Evolutionary conservation across 1,284 basidiomycete genomes (phyloP).

Genomic region (Earliella scabrosa): DNA sequence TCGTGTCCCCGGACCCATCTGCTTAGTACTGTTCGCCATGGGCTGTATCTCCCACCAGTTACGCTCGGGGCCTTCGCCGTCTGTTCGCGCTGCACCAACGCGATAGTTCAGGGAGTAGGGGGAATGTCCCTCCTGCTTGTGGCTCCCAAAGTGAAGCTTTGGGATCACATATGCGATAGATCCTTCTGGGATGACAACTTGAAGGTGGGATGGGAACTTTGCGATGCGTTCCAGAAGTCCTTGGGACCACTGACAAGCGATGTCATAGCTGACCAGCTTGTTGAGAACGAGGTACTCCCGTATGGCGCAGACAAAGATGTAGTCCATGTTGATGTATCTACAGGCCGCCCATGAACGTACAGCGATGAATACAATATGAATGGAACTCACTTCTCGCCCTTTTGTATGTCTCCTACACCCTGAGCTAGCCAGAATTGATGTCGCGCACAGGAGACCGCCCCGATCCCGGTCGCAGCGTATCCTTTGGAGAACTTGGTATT

Average conservation of each 20-base stretch:
- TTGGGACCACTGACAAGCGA: constrained; percentile 28
- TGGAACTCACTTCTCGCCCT: constrained; percentile 21
- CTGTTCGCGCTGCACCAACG: constrained; percentile 19
- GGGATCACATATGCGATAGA: constrained; percentile 20
- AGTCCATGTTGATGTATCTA: constrained; percentile 33
- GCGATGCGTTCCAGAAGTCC: constrained; percentile 12
- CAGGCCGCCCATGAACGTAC: background rate
- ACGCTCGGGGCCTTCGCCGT: constrained; percentile 36
- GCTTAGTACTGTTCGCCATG: constrained; percentile 24
- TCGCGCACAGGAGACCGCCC: constrained; percentile 22
- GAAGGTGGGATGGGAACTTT: constrained; percentile 4
- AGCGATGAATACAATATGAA: too few relatives aligned
- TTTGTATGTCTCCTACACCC: constrained; percentile 17
- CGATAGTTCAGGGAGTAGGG: constrained; percentile 26
- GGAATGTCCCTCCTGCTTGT: constrained; percentile 17
- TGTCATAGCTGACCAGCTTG: constrained; percentile 25
- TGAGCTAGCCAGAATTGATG: constrained; percentile 23
- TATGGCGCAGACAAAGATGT: constrained; percentile 21
- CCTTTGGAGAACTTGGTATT: constrained; percentile 24
- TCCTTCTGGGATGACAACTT: background rate
- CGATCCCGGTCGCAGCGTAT: constrained; percentile 27
- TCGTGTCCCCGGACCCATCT: constrained; percentile 32
- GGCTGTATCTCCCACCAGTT: constrained; percentile 24
- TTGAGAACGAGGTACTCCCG: background rate
- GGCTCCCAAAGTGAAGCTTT: constrained; percentile 25